Evolutionary conservation across 306 rosid species (phyloP), one percentile per base, ranked within the genome.

Genomic region (Malus fusca): DNA sequence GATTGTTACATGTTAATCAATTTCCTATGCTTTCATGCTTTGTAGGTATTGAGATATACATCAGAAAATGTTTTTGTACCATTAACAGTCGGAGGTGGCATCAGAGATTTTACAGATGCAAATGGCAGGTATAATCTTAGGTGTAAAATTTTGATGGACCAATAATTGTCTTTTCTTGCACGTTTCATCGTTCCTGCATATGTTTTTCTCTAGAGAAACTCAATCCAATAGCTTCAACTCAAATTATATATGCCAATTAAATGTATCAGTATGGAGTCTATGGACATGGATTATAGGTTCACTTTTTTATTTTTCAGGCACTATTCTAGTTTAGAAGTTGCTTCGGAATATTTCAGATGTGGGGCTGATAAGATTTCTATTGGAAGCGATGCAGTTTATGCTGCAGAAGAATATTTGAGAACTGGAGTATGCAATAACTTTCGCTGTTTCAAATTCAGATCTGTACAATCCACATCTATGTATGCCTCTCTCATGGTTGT

Each of bases 281-380:
- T 33, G 37, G 44, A 19, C 52, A 19, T 66, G 55, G 26, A 67
- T 76, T 33, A n/a, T 40, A 13, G 43, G 63, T 63, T n/a, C 14
- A 44, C 42, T 42, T 61, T 55, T 73, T 68, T 69, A 46, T 60
- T 77, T 53, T 75, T 46, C 81, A 92, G 99, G 93, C 83, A 89
- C 85, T 90, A 95, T 86, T 87, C 97, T 84, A 95, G 99, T 83
- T 85, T 95, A 90, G 93, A 92, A 84, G 99, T 95, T 85, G 99
- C 97, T 75, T 88, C 97, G 42, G 99, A 95, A 84, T 95, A 92
- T 83, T 95, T 95, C 79, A 90, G 99, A 84, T 92, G 97, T 60
- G 99, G 99, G 30, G 99, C 99, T 67, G 99, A 95, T 81, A 95
- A 95, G 86, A 95, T 95, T 76, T 95, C 97, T 37, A 92, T 95